A percentile compares a stretch with the other conserved stretches of the same genome.
These are phyloP conservation scores for Solanum hybrid DNA, from an alignment of 305 asterid genomes.

Conservation along the genomic window DNA sequence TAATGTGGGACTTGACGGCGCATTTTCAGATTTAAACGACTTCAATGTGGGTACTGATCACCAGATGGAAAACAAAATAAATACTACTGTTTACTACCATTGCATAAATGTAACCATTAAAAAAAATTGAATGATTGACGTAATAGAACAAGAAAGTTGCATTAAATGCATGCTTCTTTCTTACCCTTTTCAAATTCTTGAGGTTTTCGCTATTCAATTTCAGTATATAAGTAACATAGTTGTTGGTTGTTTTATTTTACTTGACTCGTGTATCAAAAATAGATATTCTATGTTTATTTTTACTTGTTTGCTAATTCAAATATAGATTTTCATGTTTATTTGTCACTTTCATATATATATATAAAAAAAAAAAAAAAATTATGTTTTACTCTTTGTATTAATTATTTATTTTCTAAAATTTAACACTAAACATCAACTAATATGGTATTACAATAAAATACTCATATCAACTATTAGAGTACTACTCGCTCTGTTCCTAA, in stretches of 20 bases:
- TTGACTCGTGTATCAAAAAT: neutral
- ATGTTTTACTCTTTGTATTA: neutral
- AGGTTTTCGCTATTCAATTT: neutral
- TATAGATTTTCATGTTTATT: too few relatives aligned
- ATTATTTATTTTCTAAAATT: neutral
- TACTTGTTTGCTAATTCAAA: too few relatives aligned
- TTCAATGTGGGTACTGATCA: neutral
- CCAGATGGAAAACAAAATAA: too few relatives aligned
- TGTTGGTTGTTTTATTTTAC: neutral
- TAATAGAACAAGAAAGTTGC: conserved; percentile 1
- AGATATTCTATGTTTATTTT: neutral
- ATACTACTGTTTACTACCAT: neutral
- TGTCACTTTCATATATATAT: neutral
- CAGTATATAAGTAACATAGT: neutral
- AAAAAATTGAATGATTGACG: neutral
- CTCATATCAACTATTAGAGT: neutral
- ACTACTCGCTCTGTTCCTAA: too few relatives aligned
- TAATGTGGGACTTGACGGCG: neutral
- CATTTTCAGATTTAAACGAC: neutral
- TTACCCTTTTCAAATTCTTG: neutral
- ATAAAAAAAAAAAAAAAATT: too few relatives aligned
- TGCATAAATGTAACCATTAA: neutral
- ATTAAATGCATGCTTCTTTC: conserved; percentile 23
- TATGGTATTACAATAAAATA: neutral
- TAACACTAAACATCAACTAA: neutral